A percentile compares a stretch with the other conserved stretches of the same genome.
Conservation (phyloP, 2,329 filamentous ascomycete genomes). For the Fusarium phyllophilum region DNA sequence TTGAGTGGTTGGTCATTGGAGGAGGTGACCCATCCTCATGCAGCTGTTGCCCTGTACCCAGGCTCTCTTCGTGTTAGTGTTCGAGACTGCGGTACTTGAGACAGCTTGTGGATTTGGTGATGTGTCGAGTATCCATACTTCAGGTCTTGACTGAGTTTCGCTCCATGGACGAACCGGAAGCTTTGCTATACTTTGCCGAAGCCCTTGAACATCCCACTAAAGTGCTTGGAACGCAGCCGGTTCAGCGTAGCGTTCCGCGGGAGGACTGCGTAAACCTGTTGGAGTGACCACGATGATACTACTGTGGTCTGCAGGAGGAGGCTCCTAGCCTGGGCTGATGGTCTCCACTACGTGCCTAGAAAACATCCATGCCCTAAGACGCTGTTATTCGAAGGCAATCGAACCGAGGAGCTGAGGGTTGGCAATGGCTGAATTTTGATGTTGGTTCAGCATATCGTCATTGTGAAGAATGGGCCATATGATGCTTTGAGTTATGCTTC, state of each 20-base stretch:
- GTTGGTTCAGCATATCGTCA: conserved; percentile 12
- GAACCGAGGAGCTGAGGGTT: conserved; percentile 22
- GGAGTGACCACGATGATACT: conserved; percentile 14
- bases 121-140: conserved; percentile 23
- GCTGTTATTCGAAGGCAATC: conserved; percentile 22
- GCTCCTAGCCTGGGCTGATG: conserved; percentile 33
- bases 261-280: conserved; percentile 26
- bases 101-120: conserved; percentile 9
- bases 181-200: conserved; percentile 27
- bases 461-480: conserved; percentile 10
- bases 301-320: conserved; percentile 33
- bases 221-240: conserved; percentile 32
- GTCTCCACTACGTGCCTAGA: conserved; percentile 23
- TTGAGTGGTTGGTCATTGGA: conserved; percentile 18
- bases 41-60: conserved; percentile 30
- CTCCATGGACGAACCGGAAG: neutral
- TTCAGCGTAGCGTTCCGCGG: conserved; percentile 25
- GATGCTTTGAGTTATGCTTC: neutral
- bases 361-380: conserved; percentile 32
- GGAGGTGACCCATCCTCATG: conserved; percentile 29
- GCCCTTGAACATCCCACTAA: conserved; percentile 26
- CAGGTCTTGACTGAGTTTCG: conserved; percentile 19
- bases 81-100: conserved; percentile 31
- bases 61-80: conserved; percentile 26
- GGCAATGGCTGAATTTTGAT: conserved; percentile 4